These are phyloP conservation scores for Saccharomycopsis vini DNA, from an alignment of 805 yeast species.

Conservation along the genomic window DNA sequence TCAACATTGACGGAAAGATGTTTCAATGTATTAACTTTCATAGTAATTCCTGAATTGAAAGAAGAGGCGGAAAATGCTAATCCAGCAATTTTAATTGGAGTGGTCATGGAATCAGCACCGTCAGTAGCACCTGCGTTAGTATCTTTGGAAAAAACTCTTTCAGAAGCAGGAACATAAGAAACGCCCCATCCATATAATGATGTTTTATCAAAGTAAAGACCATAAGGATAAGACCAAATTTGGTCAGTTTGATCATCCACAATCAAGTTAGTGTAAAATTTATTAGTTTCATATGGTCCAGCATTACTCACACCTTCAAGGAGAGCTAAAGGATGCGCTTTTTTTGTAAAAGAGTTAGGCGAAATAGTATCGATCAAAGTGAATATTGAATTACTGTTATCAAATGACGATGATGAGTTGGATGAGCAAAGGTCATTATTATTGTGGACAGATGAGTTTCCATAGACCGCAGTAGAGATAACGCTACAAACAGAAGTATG, in stretches of 20 bases:
- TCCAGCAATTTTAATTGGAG: slow-evolving; percentile 59
- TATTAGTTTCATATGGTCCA: slow-evolving; percentile 60
- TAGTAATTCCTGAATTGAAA: slow-evolving; percentile 25
- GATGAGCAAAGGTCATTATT: too few species aligned
- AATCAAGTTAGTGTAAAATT: slow-evolving; percentile 66
- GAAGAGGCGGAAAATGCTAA: slow-evolving; percentile 42
- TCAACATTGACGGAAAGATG: slow-evolving; percentile 17
- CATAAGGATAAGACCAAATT: slow-evolving; percentile 78
- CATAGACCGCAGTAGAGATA: too few species aligned
- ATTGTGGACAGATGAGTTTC: too few species aligned
- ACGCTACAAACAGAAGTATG: too few species aligned
- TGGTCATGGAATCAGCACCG: slow-evolving; percentile 43
- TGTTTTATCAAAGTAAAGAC: slow-evolving; percentile 53
- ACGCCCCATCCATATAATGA: slow-evolving; percentile 51
- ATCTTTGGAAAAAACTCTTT: slow-evolving; percentile 64
- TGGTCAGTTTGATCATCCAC: slow-evolving; percentile 60
- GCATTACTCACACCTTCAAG: slow-evolving; percentile 20
- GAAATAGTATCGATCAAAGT: too few species aligned
- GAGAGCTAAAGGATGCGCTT: slow-evolving; percentile 23
- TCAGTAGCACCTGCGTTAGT: slow-evolving; percentile 43
- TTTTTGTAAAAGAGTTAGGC: too few species aligned
- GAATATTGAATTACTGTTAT: too few species aligned
- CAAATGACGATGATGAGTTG: too few species aligned
- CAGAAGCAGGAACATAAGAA: slow-evolving; percentile 49
- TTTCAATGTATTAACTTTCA: slow-evolving; percentile 23